Evolutionary conservation across 1,284 basidiomycete species (phyloP).

Genomic region (Kwoniella shivajii): DNA sequence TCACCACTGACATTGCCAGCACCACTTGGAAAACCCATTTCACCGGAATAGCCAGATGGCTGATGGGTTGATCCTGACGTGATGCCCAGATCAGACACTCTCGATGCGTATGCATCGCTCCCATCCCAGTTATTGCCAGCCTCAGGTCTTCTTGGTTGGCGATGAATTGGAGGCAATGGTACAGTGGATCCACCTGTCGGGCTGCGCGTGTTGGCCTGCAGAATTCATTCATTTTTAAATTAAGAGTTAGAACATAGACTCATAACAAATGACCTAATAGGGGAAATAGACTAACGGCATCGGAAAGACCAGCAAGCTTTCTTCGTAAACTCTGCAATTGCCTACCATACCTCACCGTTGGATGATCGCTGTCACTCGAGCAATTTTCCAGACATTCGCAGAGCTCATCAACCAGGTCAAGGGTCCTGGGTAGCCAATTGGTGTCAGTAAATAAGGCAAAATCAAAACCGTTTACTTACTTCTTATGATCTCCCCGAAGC

Average conservation of each 20-base stretch:
- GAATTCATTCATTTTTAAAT: not conserved
- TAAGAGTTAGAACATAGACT: not conserved
- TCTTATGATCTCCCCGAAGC: slow-evolving; percentile 46
- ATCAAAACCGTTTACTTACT: slow-evolving; percentile 22
- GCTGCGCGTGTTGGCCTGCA: slow-evolving; percentile 29
- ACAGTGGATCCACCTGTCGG: slow-evolving; percentile 38
- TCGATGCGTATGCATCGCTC: not conserved
- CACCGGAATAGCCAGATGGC: not conserved
- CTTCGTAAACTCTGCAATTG: slow-evolving; percentile 40
- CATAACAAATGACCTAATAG: too few species aligned
- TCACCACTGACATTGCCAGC: too few species aligned
- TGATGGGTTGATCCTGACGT: not conserved
- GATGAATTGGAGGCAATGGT: slow-evolving; percentile 25
- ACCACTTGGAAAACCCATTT: too few species aligned
- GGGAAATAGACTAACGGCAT: slow-evolving; percentile 23
- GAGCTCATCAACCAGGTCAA: slow-evolving; percentile 46
- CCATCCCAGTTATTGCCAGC: not conserved
- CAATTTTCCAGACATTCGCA: slow-evolving; percentile 41
- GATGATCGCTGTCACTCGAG: slow-evolving; percentile 47
- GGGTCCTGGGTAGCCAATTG: slow-evolving; percentile 21
- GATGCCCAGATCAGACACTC: too few species aligned
- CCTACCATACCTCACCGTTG: slow-evolving; percentile 47
- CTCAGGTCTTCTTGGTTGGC: not conserved
- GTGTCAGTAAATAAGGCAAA: not conserved
- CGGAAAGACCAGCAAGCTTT: slow-evolving; percentile 39